Base-by-base conservation (phyloP, 768 basidiomycete species). In the Amanita thiersii region DNA sequence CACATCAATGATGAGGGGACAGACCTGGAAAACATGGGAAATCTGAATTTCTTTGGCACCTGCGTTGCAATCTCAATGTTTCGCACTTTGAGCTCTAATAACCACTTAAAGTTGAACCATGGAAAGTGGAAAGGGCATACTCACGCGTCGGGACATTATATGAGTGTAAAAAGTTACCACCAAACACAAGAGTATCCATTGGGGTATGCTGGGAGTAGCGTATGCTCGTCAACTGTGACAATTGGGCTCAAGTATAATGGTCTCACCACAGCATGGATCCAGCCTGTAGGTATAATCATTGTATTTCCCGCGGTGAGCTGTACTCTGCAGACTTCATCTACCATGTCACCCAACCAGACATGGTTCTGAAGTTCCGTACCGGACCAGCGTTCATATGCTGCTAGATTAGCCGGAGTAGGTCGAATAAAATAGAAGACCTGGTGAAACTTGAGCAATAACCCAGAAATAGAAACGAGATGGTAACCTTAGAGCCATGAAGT, bases 111-210 rank as follows among this genome's bases (percentile, higher is more conserved):
- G 42, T 23, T 44, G 10, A 5, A 14, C 11, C 5, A 10, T 17
- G 5, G 19, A 34, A 34, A 25, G 2, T 31, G 20, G 37, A 36
- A 32, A n/a, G n/a, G n/a, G 9, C 33, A 45, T 2, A 61, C 86
- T 50, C 60, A 93, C 92, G 93, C 2, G 83, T 90, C 1, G 73
- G 69, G 32, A 94, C 77, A 52, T 90, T 81, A 59, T 85, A 91
- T 5, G 91, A 93, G 61, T 99, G 94, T 37, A 99, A 59, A 58
- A 97, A 99, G 60, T 99, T 99, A 28, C 94, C 94, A 1, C 94
- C 94, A 54, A 98, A 94, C 1, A 99, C 96, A 30, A 99, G 68
- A 3, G 93, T 85, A 56, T 99, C 92, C 23, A 72, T 61, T 0
- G 94, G 94, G 0, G 96, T 98, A 60, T 88, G 81, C 86, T 94